Evolutionary conservation across 306 rosid species (phyloP).

Genomic region (Hippophae tibetana): DNA sequence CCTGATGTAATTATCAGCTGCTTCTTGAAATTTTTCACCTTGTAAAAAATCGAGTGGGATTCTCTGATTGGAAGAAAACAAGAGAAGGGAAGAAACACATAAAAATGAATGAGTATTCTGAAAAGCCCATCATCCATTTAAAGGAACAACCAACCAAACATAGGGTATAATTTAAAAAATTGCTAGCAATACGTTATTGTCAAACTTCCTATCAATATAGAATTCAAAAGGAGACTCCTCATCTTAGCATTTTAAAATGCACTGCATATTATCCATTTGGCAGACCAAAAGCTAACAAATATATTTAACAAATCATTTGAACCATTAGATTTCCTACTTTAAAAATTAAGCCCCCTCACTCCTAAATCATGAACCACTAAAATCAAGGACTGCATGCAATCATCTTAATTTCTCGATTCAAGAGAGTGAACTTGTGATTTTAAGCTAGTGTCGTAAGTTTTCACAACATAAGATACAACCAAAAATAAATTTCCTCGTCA

Average conservation of each 20-base stretch:
- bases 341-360: too few species aligned
- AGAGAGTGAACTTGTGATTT: too few species aligned
- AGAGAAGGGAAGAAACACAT: constrained; percentile 2
- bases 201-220: not conserved
- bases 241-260: not conserved
- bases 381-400: too few species aligned
- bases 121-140: constrained; percentile 1
- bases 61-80: constrained; percentile 45
- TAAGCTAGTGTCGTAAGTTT: too few species aligned
- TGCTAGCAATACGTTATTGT: not conserved
- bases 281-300: not conserved
- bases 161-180: not conserved
- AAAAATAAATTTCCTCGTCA: too few species aligned
- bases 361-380: too few species aligned
- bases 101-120: not conserved
- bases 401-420: too few species aligned
- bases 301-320: not conserved
- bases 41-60: constrained; percentile 94
- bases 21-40: constrained; percentile 72
- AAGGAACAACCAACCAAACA: not conserved
- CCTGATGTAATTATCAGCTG: constrained; percentile 77
- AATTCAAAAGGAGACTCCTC: not conserved
- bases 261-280: not conserved
- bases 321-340: too few species aligned
- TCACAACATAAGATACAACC: not conserved